A percentile compares a stretch with the other conserved stretches of the same genome.
Evolutionary conservation across 768 basidiomycete genomes (phyloP).

Genomic region (Xanthoconium purpureum): DNA sequence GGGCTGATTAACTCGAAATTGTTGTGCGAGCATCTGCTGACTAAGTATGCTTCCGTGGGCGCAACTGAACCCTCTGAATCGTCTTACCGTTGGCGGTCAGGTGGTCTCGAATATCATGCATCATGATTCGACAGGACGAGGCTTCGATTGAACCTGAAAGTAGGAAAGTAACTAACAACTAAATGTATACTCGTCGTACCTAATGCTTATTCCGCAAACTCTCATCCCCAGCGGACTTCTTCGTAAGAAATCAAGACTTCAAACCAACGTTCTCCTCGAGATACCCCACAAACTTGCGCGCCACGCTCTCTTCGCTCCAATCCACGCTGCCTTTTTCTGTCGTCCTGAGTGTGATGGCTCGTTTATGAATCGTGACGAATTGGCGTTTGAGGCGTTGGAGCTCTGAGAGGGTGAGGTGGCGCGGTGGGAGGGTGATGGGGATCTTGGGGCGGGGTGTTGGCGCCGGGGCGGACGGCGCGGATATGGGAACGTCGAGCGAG

Average conservation of each 20-base stretch:
- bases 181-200: too few relatives aligned
- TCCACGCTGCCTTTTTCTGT: conserved; percentile 74
- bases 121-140: too few relatives aligned
- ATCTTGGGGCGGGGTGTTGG: conserved; percentile 15
- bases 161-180: too few relatives aligned
- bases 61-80: too few relatives aligned
- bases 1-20: too few relatives aligned
- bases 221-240: too few relatives aligned
- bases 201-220: too few relatives aligned
- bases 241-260: conserved; percentile 33
- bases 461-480: conserved; percentile 30
- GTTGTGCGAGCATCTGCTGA: too few relatives aligned
- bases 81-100: too few relatives aligned
- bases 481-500: conserved; percentile 32
- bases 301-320: conserved; percentile 72
- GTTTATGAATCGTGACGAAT: conserved; percentile 87
- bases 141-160: too few relatives aligned
- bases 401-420: conserved; percentile 78
- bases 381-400: conserved; percentile 88
- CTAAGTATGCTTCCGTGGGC: too few relatives aligned
- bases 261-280: conserved; percentile 59
- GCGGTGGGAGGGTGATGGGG: conserved; percentile 61
- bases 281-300: conserved; percentile 66
- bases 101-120: too few relatives aligned
- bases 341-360: conserved; percentile 79